Evolutionary conservation across 306 rosid genomes (phyloP), one percentile per base, ranked within the genome.

Genomic region (Castanea crenata): DNA sequence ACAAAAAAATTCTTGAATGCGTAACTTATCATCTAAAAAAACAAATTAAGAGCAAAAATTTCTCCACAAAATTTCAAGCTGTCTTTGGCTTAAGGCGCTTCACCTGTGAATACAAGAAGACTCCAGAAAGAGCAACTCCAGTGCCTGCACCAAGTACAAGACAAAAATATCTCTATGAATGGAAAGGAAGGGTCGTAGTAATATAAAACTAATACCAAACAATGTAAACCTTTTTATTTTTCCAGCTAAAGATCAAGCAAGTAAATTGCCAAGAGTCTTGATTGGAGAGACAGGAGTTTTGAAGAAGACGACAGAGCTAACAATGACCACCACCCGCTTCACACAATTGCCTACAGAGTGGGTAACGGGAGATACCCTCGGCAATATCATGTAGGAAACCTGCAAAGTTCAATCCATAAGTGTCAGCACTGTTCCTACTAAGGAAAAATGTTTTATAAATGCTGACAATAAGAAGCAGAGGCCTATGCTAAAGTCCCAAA

Each of bases 321-420:
- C 93, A 1, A 96, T 91, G 73, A 96, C 99, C 83, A 90, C 97
- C 73, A 96, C 99, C 34, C 99, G 87, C 89, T 96, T 96, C 85
- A 93, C 89, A 79, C 98, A 93, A 74, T 96, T 96, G 32, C 92
- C 97, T 1, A 93, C 99, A 0, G 99, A 96, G 84, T 91, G 99
- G 15, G 97, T 91, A 73, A 96, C 98, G 70, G 99, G 99, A 54
- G 99, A 96, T 76, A 96, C 99, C 85, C 96, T 90, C 80, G 85
- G 85, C 87, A 96, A 85, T 85, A 96, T 93, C 99, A 96, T 93
- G 49, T 96, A 93, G 41, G 99, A 84, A 82, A 96, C 99, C 99
- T 96, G 88, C 89, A 86, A 32, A 62, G 11, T 51, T 81, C 84
- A 86, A 73, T 55, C 82, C 68, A 83, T 58, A 76, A 75, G 71